A percentile compares a stretch with the other conserved stretches of the same genome.
Evolutionary conservation across 352 stramenopile species (phyloP).

Genomic region (Pythium rhizo-oryzae): DNA sequence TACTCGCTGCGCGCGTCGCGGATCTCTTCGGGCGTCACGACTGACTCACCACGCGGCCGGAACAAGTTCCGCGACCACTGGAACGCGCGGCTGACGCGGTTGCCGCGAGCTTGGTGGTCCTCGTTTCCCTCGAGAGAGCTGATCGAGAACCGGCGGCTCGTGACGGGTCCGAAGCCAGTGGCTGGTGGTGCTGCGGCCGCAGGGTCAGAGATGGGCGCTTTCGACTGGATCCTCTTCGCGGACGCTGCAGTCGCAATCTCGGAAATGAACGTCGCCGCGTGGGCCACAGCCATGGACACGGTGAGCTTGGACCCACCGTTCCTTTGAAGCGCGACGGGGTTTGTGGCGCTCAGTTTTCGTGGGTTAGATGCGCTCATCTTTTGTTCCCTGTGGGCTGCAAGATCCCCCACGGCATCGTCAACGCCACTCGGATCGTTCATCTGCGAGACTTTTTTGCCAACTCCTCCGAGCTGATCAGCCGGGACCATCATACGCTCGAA

Average conservation of each 20-base stretch:
- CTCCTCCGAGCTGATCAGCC: not conserved
- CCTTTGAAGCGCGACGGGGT: slow-evolving; percentile 15
- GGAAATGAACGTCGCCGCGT: slow-evolving; percentile 15
- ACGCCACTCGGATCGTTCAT: not conserved
- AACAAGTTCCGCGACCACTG: slow-evolving; percentile 24
- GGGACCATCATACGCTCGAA: not conserved
- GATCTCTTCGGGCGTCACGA: slow-evolving; percentile 46
- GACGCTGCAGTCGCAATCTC: slow-evolving; percentile 1
- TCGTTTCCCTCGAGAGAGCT: slow-evolving; percentile 27
- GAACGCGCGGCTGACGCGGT: not conserved
- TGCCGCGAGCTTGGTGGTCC: not conserved
- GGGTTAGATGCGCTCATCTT: not conserved
- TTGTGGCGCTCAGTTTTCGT: slow-evolving; percentile 22
- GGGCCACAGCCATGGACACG: slow-evolving; percentile 17
- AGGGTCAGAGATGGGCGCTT: not conserved
- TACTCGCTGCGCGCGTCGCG: slow-evolving; percentile 40
- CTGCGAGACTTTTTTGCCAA: too few species aligned
- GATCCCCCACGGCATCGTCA: not conserved
- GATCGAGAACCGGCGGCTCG: slow-evolving; percentile 49
- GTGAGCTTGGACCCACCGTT: not conserved
- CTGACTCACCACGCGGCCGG: slow-evolving; percentile 15
- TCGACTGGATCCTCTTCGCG: slow-evolving; percentile 1
- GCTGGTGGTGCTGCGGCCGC: not conserved
- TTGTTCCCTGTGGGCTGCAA: not conserved
- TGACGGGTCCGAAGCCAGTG: slow-evolving; percentile 16